A percentile compares a stretch with the other conserved stretches of the same genome.
Evolutionary conservation across 306 rosid species (phyloP).

Genomic region (Gastrolobium villosum): DNA sequence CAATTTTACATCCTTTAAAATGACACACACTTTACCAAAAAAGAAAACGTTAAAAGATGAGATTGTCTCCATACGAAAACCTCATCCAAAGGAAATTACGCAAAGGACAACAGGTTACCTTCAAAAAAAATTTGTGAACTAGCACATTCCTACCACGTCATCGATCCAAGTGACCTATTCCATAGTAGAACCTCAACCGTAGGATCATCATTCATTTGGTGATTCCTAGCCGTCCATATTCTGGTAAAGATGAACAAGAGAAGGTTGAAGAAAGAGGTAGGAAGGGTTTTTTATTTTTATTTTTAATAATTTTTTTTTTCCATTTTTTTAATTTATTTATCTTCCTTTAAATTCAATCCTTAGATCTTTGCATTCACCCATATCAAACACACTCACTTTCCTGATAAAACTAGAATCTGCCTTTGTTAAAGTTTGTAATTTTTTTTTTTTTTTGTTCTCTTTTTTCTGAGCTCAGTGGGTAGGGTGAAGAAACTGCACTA

Average conservation of each 20-base stretch:
- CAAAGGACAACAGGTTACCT: constrained; percentile 34
- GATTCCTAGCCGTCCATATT: constrained; percentile 63
- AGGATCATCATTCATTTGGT: constrained; percentile 46
- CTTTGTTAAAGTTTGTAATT: constrained; percentile 18
- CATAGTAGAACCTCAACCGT: constrained; percentile 29
- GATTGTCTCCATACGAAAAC: constrained; percentile 35
- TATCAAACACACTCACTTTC: constrained; percentile 46
- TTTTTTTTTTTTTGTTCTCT: neutral
- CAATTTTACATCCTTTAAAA: too few species aligned
- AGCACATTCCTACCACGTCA: constrained; percentile 61
- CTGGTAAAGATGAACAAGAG: constrained; percentile 39
- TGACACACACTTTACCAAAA: too few species aligned
- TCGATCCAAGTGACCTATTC: constrained; percentile 59
- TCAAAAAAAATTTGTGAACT: constrained; percentile 34
- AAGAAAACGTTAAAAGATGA: constrained; percentile 9
- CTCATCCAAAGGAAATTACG: constrained; percentile 12
- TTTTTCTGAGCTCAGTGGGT: neutral
- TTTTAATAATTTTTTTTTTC: constrained; percentile 12
- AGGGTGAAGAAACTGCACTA: neutral
- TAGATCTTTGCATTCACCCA: constrained; percentile 50
- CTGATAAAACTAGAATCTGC: constrained; percentile 18
- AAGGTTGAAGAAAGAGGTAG: constrained; percentile 37
- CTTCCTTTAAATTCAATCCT: constrained; percentile 61
- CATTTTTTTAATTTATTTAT: constrained; percentile 48
- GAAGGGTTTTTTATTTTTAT: constrained; percentile 16